These are phyloP conservation scores for Trichoderma erinaceum DNA, from an alignment of 495 filamentous ascomycete genomes.

Conservation along the genomic window DNA sequence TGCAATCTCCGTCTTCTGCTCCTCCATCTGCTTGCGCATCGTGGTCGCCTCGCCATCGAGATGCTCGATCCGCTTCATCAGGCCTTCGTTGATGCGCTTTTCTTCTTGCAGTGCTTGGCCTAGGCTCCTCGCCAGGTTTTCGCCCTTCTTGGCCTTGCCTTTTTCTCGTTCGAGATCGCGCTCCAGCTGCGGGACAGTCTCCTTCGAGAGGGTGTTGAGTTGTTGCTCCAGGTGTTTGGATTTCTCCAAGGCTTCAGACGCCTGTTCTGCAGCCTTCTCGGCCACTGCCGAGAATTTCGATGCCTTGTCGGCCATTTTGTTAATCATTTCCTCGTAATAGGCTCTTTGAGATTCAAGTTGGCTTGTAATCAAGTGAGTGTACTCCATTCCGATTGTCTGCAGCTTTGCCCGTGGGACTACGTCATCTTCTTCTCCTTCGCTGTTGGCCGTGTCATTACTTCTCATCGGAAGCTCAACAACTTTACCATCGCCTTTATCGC, in stretches of 20 bases:
- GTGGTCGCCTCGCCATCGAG: conserved; percentile 53
- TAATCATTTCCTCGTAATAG: conserved; percentile 92
- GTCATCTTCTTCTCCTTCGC: conserved; percentile 46
- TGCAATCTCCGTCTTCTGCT: conserved; percentile 49
- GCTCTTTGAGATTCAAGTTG: conserved; percentile 88
- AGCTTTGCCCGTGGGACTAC: conserved; percentile 84
- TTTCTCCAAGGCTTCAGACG: conserved; percentile 43
- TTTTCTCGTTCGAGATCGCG: conserved; percentile 62
- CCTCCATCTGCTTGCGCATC: conserved; percentile 48
- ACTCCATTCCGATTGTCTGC: conserved; percentile 87
- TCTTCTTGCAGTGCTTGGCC: conserved; percentile 80
- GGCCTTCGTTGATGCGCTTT: conserved; percentile 69
- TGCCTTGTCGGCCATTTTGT: conserved; percentile 88
- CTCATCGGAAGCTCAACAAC: conserved; percentile 69
- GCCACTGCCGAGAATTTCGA: conserved; percentile 62
- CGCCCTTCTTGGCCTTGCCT: conserved; percentile 60
- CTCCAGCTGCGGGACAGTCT: conserved; percentile 61
- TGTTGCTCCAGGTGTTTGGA: conserved; percentile 47
- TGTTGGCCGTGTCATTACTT: conserved; percentile 23
- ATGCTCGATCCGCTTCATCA: conserved; percentile 71
- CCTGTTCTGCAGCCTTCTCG: conserved; percentile 52
- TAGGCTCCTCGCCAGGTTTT: conserved; percentile 66
- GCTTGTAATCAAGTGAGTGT: conserved; percentile 83
- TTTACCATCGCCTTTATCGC: conserved; percentile 85
- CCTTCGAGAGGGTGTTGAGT: conserved; percentile 48